Evolutionary conservation across 2,329 filamentous ascomycete genomes (phyloP), one percentile per base, ranked within the genome.

Genomic region (Beauveria brongniartii): DNA sequence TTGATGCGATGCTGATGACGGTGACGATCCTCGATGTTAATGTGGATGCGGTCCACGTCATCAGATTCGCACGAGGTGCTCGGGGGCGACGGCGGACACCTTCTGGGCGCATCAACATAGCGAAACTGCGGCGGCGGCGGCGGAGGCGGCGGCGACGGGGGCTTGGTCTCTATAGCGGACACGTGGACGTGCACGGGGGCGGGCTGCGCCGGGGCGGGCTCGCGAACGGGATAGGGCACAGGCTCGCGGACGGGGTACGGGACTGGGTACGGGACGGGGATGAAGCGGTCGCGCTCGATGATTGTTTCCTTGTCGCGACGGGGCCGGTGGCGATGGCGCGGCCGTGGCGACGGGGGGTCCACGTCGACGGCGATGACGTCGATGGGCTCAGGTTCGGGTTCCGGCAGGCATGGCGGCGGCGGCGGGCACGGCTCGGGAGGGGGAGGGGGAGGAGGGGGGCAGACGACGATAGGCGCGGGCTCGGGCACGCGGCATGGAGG

Each of bases 261-360:
- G 6, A 78, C 73, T 20, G 75, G 77, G 2, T 79, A 68, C 10
- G 72, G 73, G 8, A 77, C 69, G 41, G 77, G 79, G 18, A 82
- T 72, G 53, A 79, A 65, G 56, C 74, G 73, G 67, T 84, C 81
- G 28, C 80, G 75, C 71, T 83, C 80, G 63, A 83, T 76, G 67
- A 79, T 75, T 55, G 81, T 73, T 67, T 83, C 80, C 40, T 72
- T 72, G 51, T 80, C 75, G 16, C 71, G 67, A 52, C 63, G 70
- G 55, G 68, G 69, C 14, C 69, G 68, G 51, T 68, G 70, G 43
- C 41, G 69, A 63, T 69, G 65, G 37, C 58, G 64, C 61, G 66
- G 69, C 61, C 67, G 69, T 52, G 57, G 63, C 28, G 66, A 64
- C 22, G 56, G 53, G 26, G 69, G 70, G 51, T 73, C 73, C 37